Evolutionary conservation across 208 protist genomes (phyloP), one percentile per base, ranked within the genome.

Genomic region (Crithidia bombi): DNA sequence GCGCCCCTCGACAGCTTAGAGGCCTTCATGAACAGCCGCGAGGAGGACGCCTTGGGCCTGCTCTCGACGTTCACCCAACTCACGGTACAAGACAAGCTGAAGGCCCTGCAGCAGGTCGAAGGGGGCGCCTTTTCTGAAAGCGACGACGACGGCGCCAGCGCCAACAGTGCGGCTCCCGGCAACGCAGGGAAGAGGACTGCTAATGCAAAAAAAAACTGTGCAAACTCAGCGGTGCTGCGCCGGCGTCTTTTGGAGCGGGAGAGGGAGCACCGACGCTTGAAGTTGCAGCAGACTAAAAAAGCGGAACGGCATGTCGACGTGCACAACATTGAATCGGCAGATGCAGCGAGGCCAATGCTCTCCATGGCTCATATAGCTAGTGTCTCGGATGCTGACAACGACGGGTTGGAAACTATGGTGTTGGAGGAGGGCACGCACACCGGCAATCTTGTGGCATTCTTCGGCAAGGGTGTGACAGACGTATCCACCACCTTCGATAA

Each of bases 401-500:
- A 75, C 5, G 82, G 62, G 0, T 12, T 79, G 51, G 83, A 83
- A 14, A 65, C 73, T 47, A 62, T 86, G 19, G 70, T 78, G 61
- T 21, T 86, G 25, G 69, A 49, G n/a, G 62, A 78, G 1, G 74
- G 76, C 36, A 69, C 77, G 3, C 75, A 66, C 51, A 88, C 86
- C 0, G 74, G 76, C 5, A 72, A 76, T 21, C 81, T 91, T 44
- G 79, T 80, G 14, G 68, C 73, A 0, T 86, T 87, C 58, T 69
- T 88, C 5, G 58, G 77, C 33, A 25, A 63, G n/a, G 76, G 74
- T 7, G 51, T 70, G n/a, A 69, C 57, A 38, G 63, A 75, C 12
- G 67, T 78, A 23, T 32, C 74, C n/a, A 85, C 86, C 21, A 77
- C 4, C 35, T 86, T 87, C 65, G 81, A 86, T 58, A 86, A 85